Evolutionary conservation across 495 filamentous ascomycete species (phyloP).

Genomic region (Amphirosellinia nigrospora): DNA sequence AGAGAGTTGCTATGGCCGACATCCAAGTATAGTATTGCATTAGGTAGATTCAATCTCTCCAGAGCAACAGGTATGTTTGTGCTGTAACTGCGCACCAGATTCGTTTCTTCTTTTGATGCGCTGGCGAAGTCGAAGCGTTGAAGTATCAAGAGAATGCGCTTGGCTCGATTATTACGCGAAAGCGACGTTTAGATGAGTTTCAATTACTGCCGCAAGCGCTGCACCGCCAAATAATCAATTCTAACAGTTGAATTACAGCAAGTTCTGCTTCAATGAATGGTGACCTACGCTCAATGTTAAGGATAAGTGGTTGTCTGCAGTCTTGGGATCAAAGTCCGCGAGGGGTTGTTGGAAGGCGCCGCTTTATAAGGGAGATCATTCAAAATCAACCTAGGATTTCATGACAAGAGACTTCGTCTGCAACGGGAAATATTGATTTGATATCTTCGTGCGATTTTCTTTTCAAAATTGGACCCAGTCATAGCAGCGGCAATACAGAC

Average conservation of each 20-base stretch:
- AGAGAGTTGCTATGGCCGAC: constrained; percentile 12
- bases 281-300: not conserved
- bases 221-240: not conserved
- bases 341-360: not conserved
- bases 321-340: not conserved
- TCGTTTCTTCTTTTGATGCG: constrained; percentile 23
- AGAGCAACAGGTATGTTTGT: constrained; percentile 66
- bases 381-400: constrained; percentile 27
- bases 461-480: not conserved
- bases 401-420: constrained; percentile 22
- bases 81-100: constrained; percentile 59
- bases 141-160: constrained; percentile 68
- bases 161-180: constrained; percentile 60
- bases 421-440: not conserved
- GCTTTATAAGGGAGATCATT: constrained; percentile 25
- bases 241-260: not conserved
- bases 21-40: constrained; percentile 65
- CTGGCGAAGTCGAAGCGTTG: constrained; percentile 54
- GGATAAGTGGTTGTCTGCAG: not conserved
- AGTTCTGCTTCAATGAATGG: not conserved
- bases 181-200: constrained; percentile 45
- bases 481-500: not conserved
- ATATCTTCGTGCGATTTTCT: constrained; percentile 25
- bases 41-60: constrained; percentile 62
- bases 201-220: constrained; percentile 56